phyloP scores from a whole-genome alignment of 805 yeast genomes.

The Ogataea philodendri region DNA sequence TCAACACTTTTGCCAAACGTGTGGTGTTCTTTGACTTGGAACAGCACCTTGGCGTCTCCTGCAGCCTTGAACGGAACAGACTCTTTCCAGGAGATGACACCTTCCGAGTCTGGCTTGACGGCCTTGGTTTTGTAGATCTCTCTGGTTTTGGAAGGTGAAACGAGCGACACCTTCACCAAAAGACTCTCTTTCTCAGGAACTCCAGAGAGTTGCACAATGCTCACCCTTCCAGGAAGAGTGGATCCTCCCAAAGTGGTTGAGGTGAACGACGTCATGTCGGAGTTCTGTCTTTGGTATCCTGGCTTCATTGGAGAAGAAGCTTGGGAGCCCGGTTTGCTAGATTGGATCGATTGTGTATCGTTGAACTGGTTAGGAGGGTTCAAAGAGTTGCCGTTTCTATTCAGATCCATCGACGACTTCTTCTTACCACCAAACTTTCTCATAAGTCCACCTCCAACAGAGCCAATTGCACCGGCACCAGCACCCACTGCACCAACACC shows the following conservation, averaged over 20 bases:
- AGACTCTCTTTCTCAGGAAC: conserved; percentile 24
- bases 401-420: conserved; percentile 20
- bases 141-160: conserved; percentile 42
- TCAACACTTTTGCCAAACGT: conserved; percentile 68
- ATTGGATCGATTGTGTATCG: conserved; percentile 39
- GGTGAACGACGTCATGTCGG: conserved; percentile 38
- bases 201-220: conserved; percentile 40
- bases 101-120: conserved; percentile 47
- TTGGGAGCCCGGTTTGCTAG: conserved; percentile 28
- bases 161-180: conserved; percentile 53
- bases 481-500: too few species aligned
- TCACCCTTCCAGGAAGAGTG: conserved; percentile 53
- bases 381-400: conserved; percentile 13
- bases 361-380: conserved; percentile 25
- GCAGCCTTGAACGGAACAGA: conserved; percentile 65
- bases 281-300: conserved; percentile 18
- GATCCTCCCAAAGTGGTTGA: conserved; percentile 37
- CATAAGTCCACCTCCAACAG: conserved; percentile 36
- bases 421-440: conserved; percentile 19
- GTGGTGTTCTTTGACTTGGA: conserved; percentile 66
- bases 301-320: conserved; percentile 15
- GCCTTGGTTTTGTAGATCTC: conserved; percentile 65
- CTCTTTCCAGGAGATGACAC: conserved; percentile 57
- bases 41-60: conserved; percentile 54
- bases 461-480: conserved; percentile 40